Evolutionary conservation across 2,329 filamentous ascomycete genomes (phyloP).

Genomic region (Monilinia polystroma): DNA sequence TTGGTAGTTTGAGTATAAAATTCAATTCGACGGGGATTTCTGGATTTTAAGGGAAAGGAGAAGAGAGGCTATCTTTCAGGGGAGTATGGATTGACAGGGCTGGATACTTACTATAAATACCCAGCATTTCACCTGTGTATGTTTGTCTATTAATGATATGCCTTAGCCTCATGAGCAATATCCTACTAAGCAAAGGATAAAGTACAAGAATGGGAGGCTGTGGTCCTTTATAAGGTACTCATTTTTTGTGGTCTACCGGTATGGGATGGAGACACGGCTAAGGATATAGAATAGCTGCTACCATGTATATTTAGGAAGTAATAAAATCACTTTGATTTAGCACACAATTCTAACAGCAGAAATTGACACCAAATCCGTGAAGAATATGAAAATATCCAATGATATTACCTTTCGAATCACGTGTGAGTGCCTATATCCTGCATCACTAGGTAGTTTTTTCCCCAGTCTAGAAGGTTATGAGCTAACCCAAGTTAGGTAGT

Average conservation of each 20-base stretch:
- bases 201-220: neutral
- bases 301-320: neutral
- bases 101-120: constrained; percentile 1
- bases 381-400: neutral
- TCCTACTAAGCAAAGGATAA: neutral
- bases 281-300: neutral
- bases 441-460: neutral
- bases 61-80: neutral
- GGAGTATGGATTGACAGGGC: neutral
- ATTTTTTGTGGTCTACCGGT: neutral
- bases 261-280: neutral
- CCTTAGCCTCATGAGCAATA: neutral
- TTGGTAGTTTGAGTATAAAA: constrained; percentile 6
- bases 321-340: neutral
- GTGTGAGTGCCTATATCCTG: no score
- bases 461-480: neutral
- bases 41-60: constrained; percentile 1
- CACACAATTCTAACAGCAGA: neutral
- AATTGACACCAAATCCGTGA: neutral
- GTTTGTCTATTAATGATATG: neutral
- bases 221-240: neutral
- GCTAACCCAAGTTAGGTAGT: neutral
- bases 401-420: no score
- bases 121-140: neutral
- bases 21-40: neutral